Base-by-base conservation (phyloP, 345 rosid genomes). In the Eucalyptus leucophloia region DNA sequence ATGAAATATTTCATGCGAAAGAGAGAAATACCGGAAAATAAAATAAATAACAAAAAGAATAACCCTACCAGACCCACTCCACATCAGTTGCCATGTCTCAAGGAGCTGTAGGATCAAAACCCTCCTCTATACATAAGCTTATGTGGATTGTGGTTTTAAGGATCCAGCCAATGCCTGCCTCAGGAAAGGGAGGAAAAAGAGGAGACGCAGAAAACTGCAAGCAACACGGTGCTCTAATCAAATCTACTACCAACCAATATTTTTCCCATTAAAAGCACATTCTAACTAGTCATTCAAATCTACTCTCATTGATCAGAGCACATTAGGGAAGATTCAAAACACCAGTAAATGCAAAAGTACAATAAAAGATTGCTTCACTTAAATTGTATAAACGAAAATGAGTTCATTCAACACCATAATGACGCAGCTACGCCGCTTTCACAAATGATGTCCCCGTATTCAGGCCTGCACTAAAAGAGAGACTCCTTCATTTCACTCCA, bases 401-500 rank as follows among this genome's bases (percentile, higher is more conserved):
- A 77, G 47, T 77, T 37, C 24, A 77, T 37, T 77, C 45, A 77
- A 21, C 83, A 77, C 83, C 2, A 16, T 77, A 37, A 37, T 37
- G 83, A 37, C 3, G 28, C 45, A 4, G 45, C 83, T 77, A 2
- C 47, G 3, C 47, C 12, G 28, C 83, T 11, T 77, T 37, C 83
- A 21, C 83, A 37, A 77, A 37, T 37, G 45, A 37, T 6, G 83
- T 77, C 83, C 72, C 77, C 1, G 77, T 65, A n/a, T n/a, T 65
- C 77, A 77, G 83, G 13, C 26, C 13, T 77, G 24, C 45, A 77
- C 83, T 11, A 12, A 11, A 37, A 53, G 34, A 45, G 58, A 77
- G 80, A 89, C 45, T 16, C 24, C 14, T 69, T 89, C 90, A 94
- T 50, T 95, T 94, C 21, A 95, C 94, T 90, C 96, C 97, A 44